These are phyloP conservation scores for Pelargonium fulgidum DNA, from an alignment of 441 rosid genomes.

Conservation along the genomic window DNA sequence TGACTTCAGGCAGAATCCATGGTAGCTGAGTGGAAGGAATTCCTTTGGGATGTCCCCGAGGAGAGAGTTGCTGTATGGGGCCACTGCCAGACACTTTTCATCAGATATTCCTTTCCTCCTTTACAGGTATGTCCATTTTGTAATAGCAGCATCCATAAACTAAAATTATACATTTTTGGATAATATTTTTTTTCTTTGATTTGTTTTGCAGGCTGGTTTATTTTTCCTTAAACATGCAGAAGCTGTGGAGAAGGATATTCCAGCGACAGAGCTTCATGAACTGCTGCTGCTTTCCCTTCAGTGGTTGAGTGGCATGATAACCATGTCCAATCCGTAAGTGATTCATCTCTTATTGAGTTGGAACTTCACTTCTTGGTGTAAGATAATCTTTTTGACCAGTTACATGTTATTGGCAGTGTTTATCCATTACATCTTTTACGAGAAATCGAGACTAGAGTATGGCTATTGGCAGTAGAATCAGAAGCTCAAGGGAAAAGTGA, in stretches of 20 bases:
- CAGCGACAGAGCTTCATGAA: conserved; percentile 87
- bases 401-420: conserved; percentile 51
- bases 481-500: conserved; percentile 79
- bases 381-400: conserved; percentile 28
- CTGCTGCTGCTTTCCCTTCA: conserved; percentile 86
- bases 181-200: conserved; percentile 17
- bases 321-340: conserved; percentile 79
- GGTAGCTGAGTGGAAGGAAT: conserved; percentile 99
- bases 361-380: conserved; percentile 9
- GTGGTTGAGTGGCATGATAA: conserved; percentile 94
- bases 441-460: conserved; percentile 96
- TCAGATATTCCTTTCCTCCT: conserved; percentile 80
- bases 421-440: conserved; percentile 85
- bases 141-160: conserved; percentile 11
- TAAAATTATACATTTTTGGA: conserved; percentile 23
- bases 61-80: conserved; percentile 98
- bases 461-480: conserved; percentile 98
- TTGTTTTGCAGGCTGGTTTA: conserved; percentile 70
- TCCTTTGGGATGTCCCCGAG: conserved; percentile 99
- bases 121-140: conserved; percentile 50
- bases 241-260: conserved; percentile 91
- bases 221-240: conserved; percentile 98
- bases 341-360: conserved; percentile 20
- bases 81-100: conserved; percentile 91
- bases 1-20: conserved; percentile 83